phyloP scores from a whole-genome alignment of 2,329 filamentous ascomycete species.

The Capronia coronata region DNA sequence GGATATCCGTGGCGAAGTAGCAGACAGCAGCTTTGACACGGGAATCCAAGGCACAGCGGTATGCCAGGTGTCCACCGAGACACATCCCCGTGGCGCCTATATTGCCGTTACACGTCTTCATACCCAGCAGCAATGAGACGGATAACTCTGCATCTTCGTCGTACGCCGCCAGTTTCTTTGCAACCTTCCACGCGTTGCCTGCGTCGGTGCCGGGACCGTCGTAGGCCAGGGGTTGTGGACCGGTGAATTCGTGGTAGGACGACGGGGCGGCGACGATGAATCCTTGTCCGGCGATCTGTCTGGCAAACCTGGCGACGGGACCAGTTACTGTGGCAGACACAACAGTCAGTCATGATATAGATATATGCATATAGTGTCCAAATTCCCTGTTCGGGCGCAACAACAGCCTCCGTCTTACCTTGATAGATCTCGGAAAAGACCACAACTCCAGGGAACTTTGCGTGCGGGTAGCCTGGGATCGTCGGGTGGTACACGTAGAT shows the following conservation, averaged over 20 bases:
- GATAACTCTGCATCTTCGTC: conserved; percentile 68
- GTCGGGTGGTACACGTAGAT: conserved; percentile 84
- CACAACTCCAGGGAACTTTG: conserved; percentile 80
- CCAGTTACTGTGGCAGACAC: conserved; percentile 73
- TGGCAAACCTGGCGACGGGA: conserved; percentile 79
- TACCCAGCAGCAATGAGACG: conserved; percentile 62
- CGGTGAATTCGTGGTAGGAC: conserved; percentile 88
- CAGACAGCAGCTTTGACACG: conserved; percentile 71
- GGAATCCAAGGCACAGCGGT: conserved; percentile 64
- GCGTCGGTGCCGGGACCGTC: conserved; percentile 80
- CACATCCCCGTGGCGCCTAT: conserved; percentile 86
- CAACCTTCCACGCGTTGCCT: conserved; percentile 80
- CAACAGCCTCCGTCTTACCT: conserved; percentile 49
- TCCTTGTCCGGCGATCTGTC: conserved; percentile 85
- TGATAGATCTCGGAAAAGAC: conserved; percentile 95
- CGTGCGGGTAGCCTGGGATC: conserved; percentile 78
- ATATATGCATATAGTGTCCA: no score
- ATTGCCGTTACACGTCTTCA: conserved; percentile 72
- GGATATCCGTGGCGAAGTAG: conserved; percentile 91
- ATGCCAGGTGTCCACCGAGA: conserved; percentile 81
- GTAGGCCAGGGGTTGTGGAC: conserved; percentile 75
- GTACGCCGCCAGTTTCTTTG: conserved; percentile 76
- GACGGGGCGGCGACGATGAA: conserved; percentile 90
- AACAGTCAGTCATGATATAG: not conserved
- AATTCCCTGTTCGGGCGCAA: no score